A percentile compares a stretch with the other conserved stretches of the same genome.
phyloP scores from a whole-genome alignment of 495 filamentous ascomycete species.

The Aspergillus panamensis region DNA sequence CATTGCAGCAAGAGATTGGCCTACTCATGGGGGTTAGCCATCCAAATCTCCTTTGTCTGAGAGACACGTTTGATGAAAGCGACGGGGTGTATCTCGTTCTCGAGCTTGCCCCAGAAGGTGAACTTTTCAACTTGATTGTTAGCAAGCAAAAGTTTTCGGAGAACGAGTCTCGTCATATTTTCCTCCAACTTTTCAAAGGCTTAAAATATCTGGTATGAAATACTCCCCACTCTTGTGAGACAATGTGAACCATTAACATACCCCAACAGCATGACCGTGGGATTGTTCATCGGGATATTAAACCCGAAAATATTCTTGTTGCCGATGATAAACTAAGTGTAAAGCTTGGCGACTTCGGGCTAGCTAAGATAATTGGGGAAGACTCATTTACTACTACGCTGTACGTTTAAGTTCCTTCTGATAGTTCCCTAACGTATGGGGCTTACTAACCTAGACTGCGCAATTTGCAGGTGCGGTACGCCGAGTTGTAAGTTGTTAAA shows the following conservation, averaged over 20 bases:
- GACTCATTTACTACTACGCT: conserved; percentile 97
- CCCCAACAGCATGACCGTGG: conserved; percentile 83
- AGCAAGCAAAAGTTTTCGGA: conserved; percentile 85
- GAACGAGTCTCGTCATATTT: conserved; percentile 76
- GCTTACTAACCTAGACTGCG: conserved; percentile 12
- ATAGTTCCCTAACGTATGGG: background rate
- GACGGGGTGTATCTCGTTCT: conserved; percentile 89
- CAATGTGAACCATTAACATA: conserved; percentile 32
- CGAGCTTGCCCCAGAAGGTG: conserved; percentile 87
- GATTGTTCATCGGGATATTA: conserved; percentile 97
- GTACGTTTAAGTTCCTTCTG: conserved; percentile 38
- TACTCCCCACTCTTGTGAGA: conserved; percentile 1
- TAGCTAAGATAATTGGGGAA: conserved; percentile 98
- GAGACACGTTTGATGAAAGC: conserved; percentile 89
- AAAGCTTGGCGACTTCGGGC: conserved; percentile 94
- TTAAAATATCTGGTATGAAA: conserved; percentile 84
- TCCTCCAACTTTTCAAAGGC: conserved; percentile 87
- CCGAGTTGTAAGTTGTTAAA: conserved; percentile 65
- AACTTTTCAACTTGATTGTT: conserved; percentile 92
- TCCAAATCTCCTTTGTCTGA: conserved; percentile 90
- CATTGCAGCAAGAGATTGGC: conserved; percentile 91
- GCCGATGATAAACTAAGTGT: conserved; percentile 77
- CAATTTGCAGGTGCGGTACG: conserved; percentile 68
- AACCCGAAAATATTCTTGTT: conserved; percentile 96
- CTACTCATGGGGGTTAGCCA: conserved; percentile 95